Conservation (phyloP, 129 eudicot species). For the Saposhnikovia divaricata region DNA sequence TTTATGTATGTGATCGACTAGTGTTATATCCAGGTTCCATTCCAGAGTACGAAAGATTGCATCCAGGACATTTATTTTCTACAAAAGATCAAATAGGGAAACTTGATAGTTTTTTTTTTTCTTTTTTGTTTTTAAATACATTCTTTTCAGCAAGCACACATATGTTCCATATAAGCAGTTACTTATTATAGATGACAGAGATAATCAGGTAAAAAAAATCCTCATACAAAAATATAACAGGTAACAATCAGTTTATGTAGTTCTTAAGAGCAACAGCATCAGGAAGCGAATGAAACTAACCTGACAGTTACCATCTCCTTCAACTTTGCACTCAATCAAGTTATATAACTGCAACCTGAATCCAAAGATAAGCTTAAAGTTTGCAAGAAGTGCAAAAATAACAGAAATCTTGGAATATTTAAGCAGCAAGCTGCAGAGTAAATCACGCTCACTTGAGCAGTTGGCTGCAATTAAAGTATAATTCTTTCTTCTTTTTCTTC, state of each 20-base stretch:
- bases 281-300: constrained; percentile 24
- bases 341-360: constrained; percentile 73
- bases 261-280: neutral
- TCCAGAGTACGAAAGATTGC: neutral
- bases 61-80: neutral
- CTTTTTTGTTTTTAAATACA: neutral
- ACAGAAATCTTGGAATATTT: neutral
- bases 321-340: constrained; percentile 77
- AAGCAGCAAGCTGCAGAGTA: neutral
- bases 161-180: neutral
- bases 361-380: constrained; percentile 15
- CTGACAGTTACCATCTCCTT: constrained; percentile 98
- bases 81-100: neutral
- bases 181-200: neutral
- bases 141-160: neutral
- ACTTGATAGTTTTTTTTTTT: neutral
- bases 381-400: neutral
- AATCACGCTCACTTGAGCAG: neutral
- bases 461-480: neutral
- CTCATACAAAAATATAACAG: neutral
- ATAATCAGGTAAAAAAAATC: neutral
- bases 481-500: neutral
- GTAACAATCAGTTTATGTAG: neutral
- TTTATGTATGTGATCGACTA: neutral
- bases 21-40: neutral